A percentile compares a stretch with the other conserved stretches of the same genome.
phyloP scores from a whole-genome alignment of 352 stramenopile genomes.

The Phytophthora hibernalis region DNA sequence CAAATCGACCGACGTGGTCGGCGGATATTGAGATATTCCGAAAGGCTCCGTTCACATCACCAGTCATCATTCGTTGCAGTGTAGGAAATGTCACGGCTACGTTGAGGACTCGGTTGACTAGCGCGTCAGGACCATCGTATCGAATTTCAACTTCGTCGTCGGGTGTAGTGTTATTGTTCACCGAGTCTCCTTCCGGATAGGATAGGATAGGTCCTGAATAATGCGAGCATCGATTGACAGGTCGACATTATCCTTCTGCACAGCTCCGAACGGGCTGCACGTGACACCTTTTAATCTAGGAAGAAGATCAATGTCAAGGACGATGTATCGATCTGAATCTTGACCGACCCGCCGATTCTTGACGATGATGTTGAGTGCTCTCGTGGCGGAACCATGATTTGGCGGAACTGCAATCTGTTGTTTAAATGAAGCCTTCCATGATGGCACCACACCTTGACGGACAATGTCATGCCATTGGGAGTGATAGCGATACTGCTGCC shows the following conservation, averaged over 20 bases:
- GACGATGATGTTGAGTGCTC: constrained; percentile 15
- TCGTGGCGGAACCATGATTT: constrained; percentile 16
- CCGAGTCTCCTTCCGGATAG: constrained; percentile 2
- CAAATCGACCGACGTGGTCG: constrained; percentile 2
- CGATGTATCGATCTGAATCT: constrained; percentile 14
- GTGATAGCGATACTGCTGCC: not conserved
- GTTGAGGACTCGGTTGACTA: constrained; percentile 5
- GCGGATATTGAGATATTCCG: constrained; percentile 5
- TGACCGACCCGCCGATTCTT: constrained; percentile 20
- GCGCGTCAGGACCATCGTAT: constrained; percentile 8
- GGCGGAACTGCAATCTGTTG: not conserved
- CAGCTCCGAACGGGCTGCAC: constrained; percentile 21
- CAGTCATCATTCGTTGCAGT: constrained; percentile 6
- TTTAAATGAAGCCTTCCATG: not conserved
- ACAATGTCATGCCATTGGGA: not conserved
- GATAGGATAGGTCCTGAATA: constrained; percentile 23
- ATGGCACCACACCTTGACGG: not conserved
- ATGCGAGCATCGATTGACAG: constrained; percentile 4
- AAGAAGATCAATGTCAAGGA: constrained; percentile 19
- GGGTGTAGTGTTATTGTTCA: constrained; percentile 15
- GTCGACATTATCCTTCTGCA: constrained; percentile 8
- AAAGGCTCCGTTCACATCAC: constrained; percentile 11
- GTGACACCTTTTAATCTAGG: not conserved
- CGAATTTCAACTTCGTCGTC: constrained; percentile 2
- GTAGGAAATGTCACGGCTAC: not conserved